phyloP scores from a whole-genome alignment of 2,329 filamentous ascomycete genomes.

The Elsinoe perseae region DNA sequence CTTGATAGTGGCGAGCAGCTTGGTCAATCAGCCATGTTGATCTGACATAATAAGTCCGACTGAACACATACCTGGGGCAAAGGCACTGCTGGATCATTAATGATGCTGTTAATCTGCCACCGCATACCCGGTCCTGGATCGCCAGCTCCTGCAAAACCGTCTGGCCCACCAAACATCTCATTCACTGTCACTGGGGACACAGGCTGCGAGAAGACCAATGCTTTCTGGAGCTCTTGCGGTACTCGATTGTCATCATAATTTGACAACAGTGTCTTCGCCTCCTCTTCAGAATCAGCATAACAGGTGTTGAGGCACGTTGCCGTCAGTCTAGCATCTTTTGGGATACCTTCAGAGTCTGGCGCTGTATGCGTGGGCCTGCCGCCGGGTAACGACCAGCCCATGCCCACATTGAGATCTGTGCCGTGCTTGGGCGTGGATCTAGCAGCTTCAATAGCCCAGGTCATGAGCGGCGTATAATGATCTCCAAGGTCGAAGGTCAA shows the following conservation, averaged over 20 bases:
- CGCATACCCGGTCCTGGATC: not conserved
- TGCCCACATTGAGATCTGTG: not conserved
- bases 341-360: not conserved
- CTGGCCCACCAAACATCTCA: slow-evolving; percentile 2
- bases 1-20: not conserved
- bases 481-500: not conserved
- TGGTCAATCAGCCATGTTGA: not conserved
- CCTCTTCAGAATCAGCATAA: not conserved
- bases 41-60: not conserved
- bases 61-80: not conserved
- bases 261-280: not conserved
- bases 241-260: not conserved
- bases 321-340: not conserved
- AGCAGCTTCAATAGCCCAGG: not conserved
- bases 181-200: not conserved
- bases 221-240: not conserved
- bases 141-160: not conserved
- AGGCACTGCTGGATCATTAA: not conserved
- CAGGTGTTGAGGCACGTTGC: not conserved
- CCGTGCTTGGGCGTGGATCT: not conserved
- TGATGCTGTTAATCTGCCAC: slow-evolving; percentile 3
- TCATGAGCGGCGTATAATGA: not conserved
- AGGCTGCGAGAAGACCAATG: not conserved
- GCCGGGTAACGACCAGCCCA: not conserved
- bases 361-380: not conserved